Conservation (phyloP, 2,329 filamentous ascomycete genomes). For the Aspergillus piperis region DNA sequence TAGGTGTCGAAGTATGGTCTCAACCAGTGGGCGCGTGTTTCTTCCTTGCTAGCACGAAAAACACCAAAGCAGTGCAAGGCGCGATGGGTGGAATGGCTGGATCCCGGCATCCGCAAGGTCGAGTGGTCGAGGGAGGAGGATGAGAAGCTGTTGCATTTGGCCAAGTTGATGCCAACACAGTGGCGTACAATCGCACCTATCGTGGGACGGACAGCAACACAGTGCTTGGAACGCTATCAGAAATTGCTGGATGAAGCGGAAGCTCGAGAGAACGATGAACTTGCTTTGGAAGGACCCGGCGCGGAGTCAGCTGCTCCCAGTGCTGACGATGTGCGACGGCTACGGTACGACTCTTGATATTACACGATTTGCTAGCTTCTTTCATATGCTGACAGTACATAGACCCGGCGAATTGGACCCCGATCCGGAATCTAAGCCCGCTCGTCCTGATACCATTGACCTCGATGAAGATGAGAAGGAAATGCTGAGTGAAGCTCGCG, state of each 20-base stretch:
- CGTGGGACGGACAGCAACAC: constrained; percentile 92
- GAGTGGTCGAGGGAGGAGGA: constrained; percentile 99
- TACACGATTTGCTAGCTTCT: constrained; percentile 2
- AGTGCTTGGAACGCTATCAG: constrained; percentile 96
- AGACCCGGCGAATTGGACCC: constrained; percentile 89
- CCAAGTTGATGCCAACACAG: constrained; percentile 98
- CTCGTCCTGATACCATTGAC: constrained; percentile 93
- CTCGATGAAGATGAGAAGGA: constrained; percentile 99
- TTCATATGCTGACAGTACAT: constrained; percentile 16
- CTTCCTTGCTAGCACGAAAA: constrained; percentile 93
- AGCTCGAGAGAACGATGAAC: constrained; percentile 75
- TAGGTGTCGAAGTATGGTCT: constrained; percentile 84
- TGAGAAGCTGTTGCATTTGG: constrained; percentile 92
- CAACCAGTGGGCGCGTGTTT: constrained; percentile 98
- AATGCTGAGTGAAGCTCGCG: constrained; percentile 96
- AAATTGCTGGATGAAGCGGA: constrained; percentile 96
- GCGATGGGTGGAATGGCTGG: constrained; percentile 96
- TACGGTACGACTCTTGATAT: constrained; percentile 54
- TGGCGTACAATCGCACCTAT: constrained; percentile 98
- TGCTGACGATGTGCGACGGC: constrained; percentile 84
- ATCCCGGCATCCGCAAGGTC: constrained; percentile 96
- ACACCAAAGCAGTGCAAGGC: constrained; percentile 99
- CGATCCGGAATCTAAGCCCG: constrained; percentile 96
- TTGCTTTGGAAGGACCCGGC: constrained; percentile 79
- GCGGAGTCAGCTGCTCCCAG: constrained; percentile 84